A percentile compares a stretch with the other conserved stretches of the same genome.
Evolutionary conservation across 179 eudicot species (phyloP).

Genomic region (Beta lomatogona): DNA sequence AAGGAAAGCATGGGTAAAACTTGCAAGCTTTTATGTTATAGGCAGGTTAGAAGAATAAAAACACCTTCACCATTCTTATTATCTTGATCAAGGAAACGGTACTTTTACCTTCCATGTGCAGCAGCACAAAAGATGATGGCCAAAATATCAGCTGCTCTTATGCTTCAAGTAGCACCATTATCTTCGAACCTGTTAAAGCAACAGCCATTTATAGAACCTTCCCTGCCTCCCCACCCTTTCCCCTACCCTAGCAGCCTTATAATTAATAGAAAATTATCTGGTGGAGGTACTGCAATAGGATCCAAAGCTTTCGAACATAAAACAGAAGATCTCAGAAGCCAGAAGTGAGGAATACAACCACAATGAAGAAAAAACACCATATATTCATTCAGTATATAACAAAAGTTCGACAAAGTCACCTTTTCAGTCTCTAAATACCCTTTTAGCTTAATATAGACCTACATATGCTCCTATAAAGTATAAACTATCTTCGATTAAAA

Average conservation of each 20-base stretch:
- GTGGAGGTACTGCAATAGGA: neutral
- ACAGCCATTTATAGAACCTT: neutral
- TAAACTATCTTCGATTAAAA: slow-evolving; percentile 6
- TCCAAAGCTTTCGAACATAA: neutral
- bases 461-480: slow-evolving; percentile 7
- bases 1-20: too few relatives aligned
- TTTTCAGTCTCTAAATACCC: slow-evolving; percentile 8
- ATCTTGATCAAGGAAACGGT: neutral
- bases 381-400: slow-evolving; percentile 10
- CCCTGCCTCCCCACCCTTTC: neutral
- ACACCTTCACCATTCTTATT: slow-evolving; percentile 1
- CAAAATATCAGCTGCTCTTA: too few relatives aligned
- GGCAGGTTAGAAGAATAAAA: too few relatives aligned
- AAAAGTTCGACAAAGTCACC: neutral
- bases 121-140: neutral
- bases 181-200: neutral
- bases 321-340: neutral
- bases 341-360: neutral
- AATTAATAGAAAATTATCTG: neutral
- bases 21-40: too few relatives aligned
- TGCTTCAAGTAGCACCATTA: neutral
- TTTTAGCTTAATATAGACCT: slow-evolving; percentile 12
- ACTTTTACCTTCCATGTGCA: neutral
- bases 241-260: neutral
- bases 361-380: neutral